Base-by-base conservation (phyloP, 352 stramenopile species). In the Pythium oligandrum region DNA sequence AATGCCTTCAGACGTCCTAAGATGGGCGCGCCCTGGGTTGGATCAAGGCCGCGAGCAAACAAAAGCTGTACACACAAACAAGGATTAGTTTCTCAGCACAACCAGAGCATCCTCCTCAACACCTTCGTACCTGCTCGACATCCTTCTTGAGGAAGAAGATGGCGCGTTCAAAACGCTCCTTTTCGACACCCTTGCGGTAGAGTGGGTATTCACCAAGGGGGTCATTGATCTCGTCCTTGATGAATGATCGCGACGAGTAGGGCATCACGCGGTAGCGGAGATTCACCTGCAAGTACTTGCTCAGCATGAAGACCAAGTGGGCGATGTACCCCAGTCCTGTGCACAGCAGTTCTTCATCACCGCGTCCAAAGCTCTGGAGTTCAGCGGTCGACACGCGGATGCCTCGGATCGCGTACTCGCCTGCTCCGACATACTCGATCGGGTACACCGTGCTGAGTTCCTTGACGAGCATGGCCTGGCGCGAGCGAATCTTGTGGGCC, bases 171-270 rank as follows among this genome's bases (percentile, higher is more conserved):
- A 88, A 83, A 0, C 80, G 80, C 0, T 95, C 84, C 8, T 70
- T 80, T 50, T 95, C 84, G 6, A 76, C 74, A 2, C 82, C 82
- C 57, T 81, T 88, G 51, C 80, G 85, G 59, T 90, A 95, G 7
- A 95, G 66, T 42, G 84, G 84, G 53, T 92, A 95, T 45, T 95
- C 84, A 40, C 71, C 76, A 40, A 77, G 61, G 43, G 79, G 64
- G 37, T 93, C 84, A 49, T 95, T 93, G 47, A 93, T 89, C 57
- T 95, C 82, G 63, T 95, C 84, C 42, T 88, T 87, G 37, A 95
- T 66, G 48, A 80, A 91, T 4, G 82, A 93, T 4, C 81, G 76
- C 40, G 80, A 92, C 37, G 80, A 89, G 55, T 87, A 90, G 30
- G 82, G 80, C 44, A 89, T 67, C 44, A 94, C 80, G 9, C 72